phyloP scores from a whole-genome alignment of 495 filamentous ascomycete genomes.

The Podospora fimiseda region DNA sequence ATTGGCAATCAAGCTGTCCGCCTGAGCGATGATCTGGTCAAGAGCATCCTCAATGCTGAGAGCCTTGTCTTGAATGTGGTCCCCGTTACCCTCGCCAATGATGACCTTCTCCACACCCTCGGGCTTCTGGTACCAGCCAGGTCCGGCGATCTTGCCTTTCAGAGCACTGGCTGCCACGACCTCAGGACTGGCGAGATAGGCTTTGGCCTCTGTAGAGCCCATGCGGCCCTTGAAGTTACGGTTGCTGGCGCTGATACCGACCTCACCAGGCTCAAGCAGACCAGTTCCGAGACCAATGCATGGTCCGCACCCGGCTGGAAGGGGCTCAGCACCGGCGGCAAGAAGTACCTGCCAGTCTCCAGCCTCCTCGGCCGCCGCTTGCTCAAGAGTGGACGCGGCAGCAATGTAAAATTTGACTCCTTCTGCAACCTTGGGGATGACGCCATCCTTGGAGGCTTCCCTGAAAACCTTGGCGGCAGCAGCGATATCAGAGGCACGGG shows the following conservation, averaged over 20 bases:
- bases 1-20: constrained; percentile 56
- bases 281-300: constrained; percentile 89
- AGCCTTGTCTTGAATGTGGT: constrained; percentile 53
- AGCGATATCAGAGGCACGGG: constrained; percentile 71
- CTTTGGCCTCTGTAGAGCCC: constrained; percentile 74
- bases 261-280: constrained; percentile 75
- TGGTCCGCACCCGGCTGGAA: constrained; percentile 78
- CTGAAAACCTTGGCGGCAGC: constrained; percentile 83
- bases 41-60: constrained; percentile 60
- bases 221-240: constrained; percentile 93
- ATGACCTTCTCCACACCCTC: constrained; percentile 60
- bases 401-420: constrained; percentile 89
- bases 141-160: constrained; percentile 67
- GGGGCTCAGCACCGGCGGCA: constrained; percentile 66
- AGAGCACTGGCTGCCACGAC: constrained; percentile 87
- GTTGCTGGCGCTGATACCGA: constrained; percentile 85
- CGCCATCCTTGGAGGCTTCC: constrained; percentile 57
- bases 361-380: constrained; percentile 66
- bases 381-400: constrained; percentile 77
- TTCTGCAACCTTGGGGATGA: constrained; percentile 65
- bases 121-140: constrained; percentile 72
- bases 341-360: constrained; percentile 87
- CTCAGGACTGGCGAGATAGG: constrained; percentile 85
- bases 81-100: constrained; percentile 64
- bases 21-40: constrained; percentile 58